Percentiles rank a stretch among this genome's conserved stretches.
These are phyloP conservation scores for Trametes cubensis DNA, from an alignment of 768 basidiomycete species.

Conservation along the genomic window DNA sequence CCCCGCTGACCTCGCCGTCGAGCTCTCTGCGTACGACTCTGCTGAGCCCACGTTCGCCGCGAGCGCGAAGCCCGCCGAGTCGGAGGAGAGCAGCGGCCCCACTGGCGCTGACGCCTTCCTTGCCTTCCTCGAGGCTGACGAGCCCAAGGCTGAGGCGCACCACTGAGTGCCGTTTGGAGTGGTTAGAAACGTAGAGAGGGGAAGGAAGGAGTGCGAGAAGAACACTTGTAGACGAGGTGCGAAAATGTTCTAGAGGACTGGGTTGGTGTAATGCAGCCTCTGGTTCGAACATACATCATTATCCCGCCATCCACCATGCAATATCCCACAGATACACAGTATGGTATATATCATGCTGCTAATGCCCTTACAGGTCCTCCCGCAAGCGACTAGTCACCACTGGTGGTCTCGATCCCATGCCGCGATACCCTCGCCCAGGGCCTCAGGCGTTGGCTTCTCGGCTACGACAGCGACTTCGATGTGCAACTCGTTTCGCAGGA, in stretches of 20 bases:
- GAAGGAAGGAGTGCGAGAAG: background rate
- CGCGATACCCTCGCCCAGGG: constrained; percentile 38
- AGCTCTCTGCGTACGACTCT: constrained; percentile 84
- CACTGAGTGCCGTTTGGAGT: constrained; percentile 32
- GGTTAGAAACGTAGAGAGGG: background rate
- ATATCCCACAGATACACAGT: too few relatives aligned
- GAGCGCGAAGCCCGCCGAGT: constrained; percentile 37
- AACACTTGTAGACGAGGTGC: constrained; percentile 7
- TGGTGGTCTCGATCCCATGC: constrained; percentile 1
- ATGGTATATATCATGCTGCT: too few relatives aligned
- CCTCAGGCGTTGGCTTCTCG: constrained; percentile 56
- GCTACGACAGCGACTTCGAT: constrained; percentile 59
- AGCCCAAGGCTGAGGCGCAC: constrained; percentile 65
- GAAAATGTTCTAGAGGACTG: constrained; percentile 22
- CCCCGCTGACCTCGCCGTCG: constrained; percentile 83
- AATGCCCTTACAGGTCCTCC: too few relatives aligned
- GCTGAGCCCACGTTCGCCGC: constrained; percentile 62
- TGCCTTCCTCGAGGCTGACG: constrained; percentile 78
- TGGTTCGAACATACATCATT: constrained; percentile 4
- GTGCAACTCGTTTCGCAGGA: constrained; percentile 47
- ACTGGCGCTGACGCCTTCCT: constrained; percentile 73
- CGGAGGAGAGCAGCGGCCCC: constrained; percentile 32
- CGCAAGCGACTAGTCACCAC: background rate
- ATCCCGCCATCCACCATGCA: background rate
- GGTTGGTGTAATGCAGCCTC: constrained; percentile 21